A percentile compares a stretch with the other conserved stretches of the same genome.
Evolutionary conservation across 129 eudicot species (phyloP).

Genomic region (Saussurea involucrata): DNA sequence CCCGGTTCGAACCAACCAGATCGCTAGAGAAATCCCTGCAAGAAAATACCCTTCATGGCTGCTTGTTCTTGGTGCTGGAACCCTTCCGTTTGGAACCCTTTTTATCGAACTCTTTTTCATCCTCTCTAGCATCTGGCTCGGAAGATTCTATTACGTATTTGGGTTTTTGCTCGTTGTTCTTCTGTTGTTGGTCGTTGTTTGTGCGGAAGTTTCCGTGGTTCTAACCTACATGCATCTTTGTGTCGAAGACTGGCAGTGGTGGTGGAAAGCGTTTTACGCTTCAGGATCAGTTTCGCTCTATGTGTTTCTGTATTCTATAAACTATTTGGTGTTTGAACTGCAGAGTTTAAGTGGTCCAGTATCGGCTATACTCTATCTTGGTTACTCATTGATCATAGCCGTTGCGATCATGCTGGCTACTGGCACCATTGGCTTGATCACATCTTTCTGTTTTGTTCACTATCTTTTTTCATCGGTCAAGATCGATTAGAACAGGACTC

Average conservation of each 20-base stretch:
- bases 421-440: slow-evolving; percentile 57
- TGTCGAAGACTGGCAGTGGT: slow-evolving; percentile 73
- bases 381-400: slow-evolving; percentile 62
- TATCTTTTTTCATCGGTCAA: slow-evolving; percentile 63
- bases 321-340: slow-evolving; percentile 54
- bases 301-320: slow-evolving; percentile 56
- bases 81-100: slow-evolving; percentile 70
- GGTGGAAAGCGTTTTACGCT: slow-evolving; percentile 70
- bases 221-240: slow-evolving; percentile 67
- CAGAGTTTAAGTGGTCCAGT: slow-evolving; percentile 52
- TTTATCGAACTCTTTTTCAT: slow-evolving; percentile 64
- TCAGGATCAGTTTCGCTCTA: slow-evolving; percentile 63
- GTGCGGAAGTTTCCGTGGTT: slow-evolving; percentile 64
- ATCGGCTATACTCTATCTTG: slow-evolving; percentile 52
- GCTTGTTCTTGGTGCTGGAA: slow-evolving; percentile 72
- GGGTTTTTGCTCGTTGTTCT: slow-evolving; percentile 53
- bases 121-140: slow-evolving; percentile 63
- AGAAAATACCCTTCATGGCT: slow-evolving; percentile 72
- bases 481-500: slow-evolving; percentile 38
- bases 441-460: slow-evolving; percentile 64
- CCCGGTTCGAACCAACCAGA: slow-evolving; percentile 66
- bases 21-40: slow-evolving; percentile 64
- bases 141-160: slow-evolving; percentile 46
- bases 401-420: slow-evolving; percentile 59
- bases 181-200: slow-evolving; percentile 45